These are phyloP conservation scores for Erodium moschatum DNA, from an alignment of 441 rosid species.

Conservation along the genomic window DNA sequence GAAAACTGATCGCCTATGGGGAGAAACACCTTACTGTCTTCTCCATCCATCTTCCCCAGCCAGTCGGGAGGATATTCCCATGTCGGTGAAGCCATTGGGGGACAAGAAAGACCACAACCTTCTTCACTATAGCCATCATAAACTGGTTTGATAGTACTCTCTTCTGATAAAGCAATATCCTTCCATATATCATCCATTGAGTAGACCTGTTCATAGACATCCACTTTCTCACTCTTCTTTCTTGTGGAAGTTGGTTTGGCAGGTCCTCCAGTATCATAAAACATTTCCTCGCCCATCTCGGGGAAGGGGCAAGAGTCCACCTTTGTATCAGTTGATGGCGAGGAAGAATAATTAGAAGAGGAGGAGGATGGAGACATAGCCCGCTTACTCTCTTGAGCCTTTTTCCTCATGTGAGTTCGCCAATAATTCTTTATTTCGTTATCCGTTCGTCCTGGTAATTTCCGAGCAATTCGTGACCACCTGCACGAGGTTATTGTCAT, in stretches of 20 bases:
- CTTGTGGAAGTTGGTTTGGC: slow-evolving; percentile 24
- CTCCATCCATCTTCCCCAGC: slow-evolving; percentile 60
- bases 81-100: slow-evolving; percentile 44
- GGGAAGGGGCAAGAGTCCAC: slow-evolving; percentile 31
- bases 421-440: slow-evolving; percentile 95
- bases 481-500: slow-evolving; percentile 31
- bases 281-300: slow-evolving; percentile 42
- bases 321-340: slow-evolving; percentile 43
- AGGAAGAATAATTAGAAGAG: slow-evolving; percentile 41
- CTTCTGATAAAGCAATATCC: slow-evolving; percentile 59
- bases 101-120: slow-evolving; percentile 38
- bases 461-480: slow-evolving; percentile 89
- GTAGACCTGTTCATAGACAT: slow-evolving; percentile 40
- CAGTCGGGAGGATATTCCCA: slow-evolving; percentile 52
- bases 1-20: slow-evolving; percentile 32
- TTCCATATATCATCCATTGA: slow-evolving; percentile 94
- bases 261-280: slow-evolving; percentile 64
- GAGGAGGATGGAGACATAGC: slow-evolving; percentile 37
- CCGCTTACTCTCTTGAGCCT: slow-evolving; percentile 70
- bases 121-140: slow-evolving; percentile 39
- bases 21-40: slow-evolving; percentile 43
- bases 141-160: slow-evolving; percentile 39
- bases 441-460: slow-evolving; percentile 84
- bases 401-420: slow-evolving; percentile 82
- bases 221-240: slow-evolving; percentile 28